These are phyloP conservation scores for Hura crepitans DNA, from an alignment of 441 rosid genomes.

Conservation along the genomic window DNA sequence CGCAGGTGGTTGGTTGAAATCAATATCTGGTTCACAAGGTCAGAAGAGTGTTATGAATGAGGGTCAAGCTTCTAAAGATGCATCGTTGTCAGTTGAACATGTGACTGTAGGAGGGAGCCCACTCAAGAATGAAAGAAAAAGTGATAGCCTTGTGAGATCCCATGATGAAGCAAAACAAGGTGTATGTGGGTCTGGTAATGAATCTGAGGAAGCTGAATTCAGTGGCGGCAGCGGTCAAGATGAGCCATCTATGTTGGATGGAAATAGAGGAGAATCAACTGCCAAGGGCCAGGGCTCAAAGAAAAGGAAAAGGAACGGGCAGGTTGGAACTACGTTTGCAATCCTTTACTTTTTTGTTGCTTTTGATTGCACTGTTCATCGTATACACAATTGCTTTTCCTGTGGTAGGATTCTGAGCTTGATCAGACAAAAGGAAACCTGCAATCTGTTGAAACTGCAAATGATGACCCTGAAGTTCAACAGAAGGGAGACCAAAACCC, in stretches of 20 bases:
- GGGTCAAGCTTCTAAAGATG: constrained; percentile 53
- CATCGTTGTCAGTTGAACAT: constrained; percentile 38
- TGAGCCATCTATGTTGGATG: constrained; percentile 43
- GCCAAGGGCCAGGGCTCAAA: constrained; percentile 45
- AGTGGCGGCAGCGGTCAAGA: constrained; percentile 64
- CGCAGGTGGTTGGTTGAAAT: constrained; percentile 35
- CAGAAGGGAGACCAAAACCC: constrained; percentile 53
- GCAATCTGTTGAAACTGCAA: constrained; percentile 46
- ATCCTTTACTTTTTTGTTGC: neutral
- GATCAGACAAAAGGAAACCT: constrained; percentile 45
- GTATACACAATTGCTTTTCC: neutral
- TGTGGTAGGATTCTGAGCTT: constrained; percentile 46
- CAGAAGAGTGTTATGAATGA: constrained; percentile 43
- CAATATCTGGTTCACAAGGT: constrained; percentile 40
- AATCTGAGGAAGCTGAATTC: constrained; percentile 78
- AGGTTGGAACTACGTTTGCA: constrained; percentile 37
- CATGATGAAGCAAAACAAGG: constrained; percentile 57
- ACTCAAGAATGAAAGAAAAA: constrained; percentile 41
- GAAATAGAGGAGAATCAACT: constrained; percentile 49
- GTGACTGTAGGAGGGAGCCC: constrained; percentile 39
- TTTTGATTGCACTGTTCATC: neutral
- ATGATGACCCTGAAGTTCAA: constrained; percentile 48
- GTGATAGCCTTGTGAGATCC: constrained; percentile 46
- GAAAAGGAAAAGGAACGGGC: constrained; percentile 74
- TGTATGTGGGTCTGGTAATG: constrained; percentile 63